Base-by-base conservation (phyloP, 1,284 basidiomycete genomes). In the Irpex lacteus region DNA sequence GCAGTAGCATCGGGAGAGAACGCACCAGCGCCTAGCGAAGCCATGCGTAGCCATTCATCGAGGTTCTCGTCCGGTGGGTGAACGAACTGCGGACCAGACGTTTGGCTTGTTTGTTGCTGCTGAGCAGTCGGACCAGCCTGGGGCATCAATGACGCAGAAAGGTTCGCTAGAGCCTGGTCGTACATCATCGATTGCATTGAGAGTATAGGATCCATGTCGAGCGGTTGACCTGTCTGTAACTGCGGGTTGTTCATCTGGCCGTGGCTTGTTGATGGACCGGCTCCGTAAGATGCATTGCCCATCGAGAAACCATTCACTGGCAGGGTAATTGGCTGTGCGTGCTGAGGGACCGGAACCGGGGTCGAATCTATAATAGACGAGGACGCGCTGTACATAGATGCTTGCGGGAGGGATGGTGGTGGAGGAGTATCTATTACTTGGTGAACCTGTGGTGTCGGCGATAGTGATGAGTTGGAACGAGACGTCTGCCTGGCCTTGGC, bases 131-230 rank as follows among this genome's bases (percentile, higher is more conserved):
- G 40, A 4, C 15, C 5, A 9, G 40, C 15, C 40, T 44, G 40
- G 15, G 32, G 58, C 38, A 59, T 34, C 19, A 64, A 60, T 18
- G 63, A 64, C 7, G 63, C 63, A 11, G 63, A 60, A 36, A 61
- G 40, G 44, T 64, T 64, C 26, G 63, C 56, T 26, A 64, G 59
- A 38, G 52, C 63, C 55, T 64, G 63, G 55, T 64, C 63, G 60
- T 64, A 61, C 60, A 64, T 61, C 63, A 64, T 63, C 18, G 50
- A 55, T 50, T 63, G 63, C 50, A 60, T 61, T 3, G 63, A 57
- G 53, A 53, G 49, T 47, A 61, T 60, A 9, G 37, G 59, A 34
- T 47, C 63, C 11, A 64, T 37, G 9, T 59, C 60, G 47, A 64
- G 55, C 4, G 59, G 34, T 55, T 61, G 52, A 15, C 58, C 58